Percentiles rank a stretch among this genome's conserved stretches.
These are phyloP conservation scores for Wickerhamomyces tratensis DNA, from an alignment of 805 yeast species.

Conservation along the genomic window DNA sequence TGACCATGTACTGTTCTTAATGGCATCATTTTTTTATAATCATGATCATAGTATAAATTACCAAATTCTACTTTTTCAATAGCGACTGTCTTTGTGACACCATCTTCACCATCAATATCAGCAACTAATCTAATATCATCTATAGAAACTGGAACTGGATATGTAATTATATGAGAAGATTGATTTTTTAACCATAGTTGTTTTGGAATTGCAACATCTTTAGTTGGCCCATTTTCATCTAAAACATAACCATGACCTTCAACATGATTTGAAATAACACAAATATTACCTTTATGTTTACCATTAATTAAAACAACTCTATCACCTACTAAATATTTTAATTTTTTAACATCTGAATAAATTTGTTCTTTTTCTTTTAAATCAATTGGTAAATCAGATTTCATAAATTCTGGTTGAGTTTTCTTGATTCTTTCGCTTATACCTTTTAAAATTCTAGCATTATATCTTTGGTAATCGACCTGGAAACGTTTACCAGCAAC, in stretches of 20 bases:
- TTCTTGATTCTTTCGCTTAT: slow-evolving; percentile 20
- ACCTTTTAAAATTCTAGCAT: slow-evolving; percentile 20
- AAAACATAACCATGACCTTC: slow-evolving; percentile 55
- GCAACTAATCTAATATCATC: slow-evolving; percentile 68
- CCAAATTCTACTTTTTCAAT: slow-evolving; percentile 63
- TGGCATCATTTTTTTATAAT: slow-evolving; percentile 66
- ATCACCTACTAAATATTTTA: slow-evolving; percentile 68
- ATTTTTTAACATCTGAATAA: slow-evolving; percentile 37
- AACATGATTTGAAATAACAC: slow-evolving; percentile 52
- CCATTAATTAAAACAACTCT: slow-evolving; percentile 68
- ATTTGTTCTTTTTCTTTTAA: slow-evolving; percentile 20
- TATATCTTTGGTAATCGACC: slow-evolving; percentile 20
- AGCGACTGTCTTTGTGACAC: slow-evolving; percentile 59
- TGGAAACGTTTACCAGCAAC: slow-evolving; percentile 28
- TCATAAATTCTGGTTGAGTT: slow-evolving; percentile 27
- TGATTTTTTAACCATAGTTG: slow-evolving; percentile 66
- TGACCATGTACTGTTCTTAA: slow-evolving; percentile 68
- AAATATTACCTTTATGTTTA: slow-evolving; percentile 60
- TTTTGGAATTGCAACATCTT: slow-evolving; percentile 59
- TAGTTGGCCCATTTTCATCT: slow-evolving; percentile 58
- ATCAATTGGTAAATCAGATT: slow-evolving; percentile 21
- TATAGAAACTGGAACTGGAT: slow-evolving; percentile 54
- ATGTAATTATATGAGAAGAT: slow-evolving; percentile 57
- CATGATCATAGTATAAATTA: slow-evolving; percentile 66
- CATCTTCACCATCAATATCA: slow-evolving; percentile 56